Conservation (phyloP, 139 green algal species). For the Nannochloris sp. region DNA sequence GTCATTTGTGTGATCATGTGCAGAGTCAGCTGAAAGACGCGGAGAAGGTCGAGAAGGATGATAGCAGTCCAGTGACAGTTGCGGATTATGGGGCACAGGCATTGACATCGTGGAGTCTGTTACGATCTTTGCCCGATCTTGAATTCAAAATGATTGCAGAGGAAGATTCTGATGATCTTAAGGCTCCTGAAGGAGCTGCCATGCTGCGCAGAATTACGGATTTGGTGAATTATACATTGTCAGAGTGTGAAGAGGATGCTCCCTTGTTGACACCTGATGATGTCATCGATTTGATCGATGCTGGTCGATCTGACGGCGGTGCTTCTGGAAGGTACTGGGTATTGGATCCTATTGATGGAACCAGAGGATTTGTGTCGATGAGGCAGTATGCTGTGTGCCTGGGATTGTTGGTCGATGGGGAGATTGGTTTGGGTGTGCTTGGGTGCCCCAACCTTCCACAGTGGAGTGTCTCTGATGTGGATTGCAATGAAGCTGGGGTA, state of each 20-base stretch:
- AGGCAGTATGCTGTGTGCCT: constrained; percentile 93
- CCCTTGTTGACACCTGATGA: constrained; percentile 11
- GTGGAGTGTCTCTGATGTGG: constrained; percentile 36
- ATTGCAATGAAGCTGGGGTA: constrained; percentile 39
- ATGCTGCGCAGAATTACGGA: constrained; percentile 77
- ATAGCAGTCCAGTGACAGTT: constrained; percentile 87
- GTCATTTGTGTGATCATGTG: constrained; percentile 51
- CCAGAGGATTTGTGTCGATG: constrained; percentile 84
- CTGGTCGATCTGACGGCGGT: constrained; percentile 58
- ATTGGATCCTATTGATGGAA: constrained; percentile 92
- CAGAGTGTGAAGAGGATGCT: background rate
- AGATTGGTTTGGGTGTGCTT: constrained; percentile 77
- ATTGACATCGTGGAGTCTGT: constrained; percentile 78
- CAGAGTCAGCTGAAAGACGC: constrained; percentile 48
- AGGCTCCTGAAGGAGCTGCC: constrained; percentile 28
- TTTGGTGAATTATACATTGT: constrained; percentile 69
- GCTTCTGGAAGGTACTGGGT: constrained; percentile 75
- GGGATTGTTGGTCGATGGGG: constrained; percentile 69
- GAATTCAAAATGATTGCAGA: constrained; percentile 83
- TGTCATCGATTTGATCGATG: constrained; percentile 62
- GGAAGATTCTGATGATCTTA: constrained; percentile 70
- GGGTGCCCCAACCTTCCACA: constrained; percentile 93
- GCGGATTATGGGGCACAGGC: constrained; percentile 91
- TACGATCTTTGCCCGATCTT: constrained; percentile 29
- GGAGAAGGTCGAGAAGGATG: constrained; percentile 70